Base-by-base conservation (phyloP, 805 yeast genomes). In the Candida dajiaensis region DNA sequence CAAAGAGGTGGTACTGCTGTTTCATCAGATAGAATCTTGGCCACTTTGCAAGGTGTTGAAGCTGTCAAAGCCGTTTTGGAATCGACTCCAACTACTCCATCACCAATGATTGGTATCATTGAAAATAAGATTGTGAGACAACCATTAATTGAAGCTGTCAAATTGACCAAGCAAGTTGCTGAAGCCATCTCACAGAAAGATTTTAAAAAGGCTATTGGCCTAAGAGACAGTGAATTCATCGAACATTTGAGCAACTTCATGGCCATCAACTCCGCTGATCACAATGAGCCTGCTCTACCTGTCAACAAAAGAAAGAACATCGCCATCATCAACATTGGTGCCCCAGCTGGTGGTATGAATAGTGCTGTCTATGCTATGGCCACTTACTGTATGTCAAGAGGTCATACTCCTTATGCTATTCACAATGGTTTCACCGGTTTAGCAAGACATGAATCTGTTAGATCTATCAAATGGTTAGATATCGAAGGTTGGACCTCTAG, bases 1-100 rank as follows among this genome's bases (percentile, higher is more conserved):
- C 92, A 84, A 68, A 74, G 92, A 69, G 92, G 92, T 68, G 92
- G 92, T 59, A 74, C 84, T 20, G 89, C 92, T 1, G 88, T 81
- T 42, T 88, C 89, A 1, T 81, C 69, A 56, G 92, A 84, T 62
- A 70, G 92, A 57, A 64, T 79, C 58, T 65, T 85, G 51, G 89
- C 89, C 31, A 84, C 92, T 20, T 61, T 84, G 52, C 92, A 84
- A 70, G 92, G 90, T 68, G 89, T 83, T 41, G 90, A 83, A 56
- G 90, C 90, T 6, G 89, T 84, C 43, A 74, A 80, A 52, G 89
- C 89, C 1, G 84, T 84, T 12, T 70, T 85, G 59, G 87, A 81
- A 46, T 66, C 73, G 41, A 75, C 82, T 8, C 86, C 87, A 19
- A 81, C 75, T 1, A 78, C 82, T n/a, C 88, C 87, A 47, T 82